These are phyloP conservation scores for Malassezia yamatoensis DNA, from an alignment of 1,284 basidiomycete genomes.

Conservation along the genomic window DNA sequence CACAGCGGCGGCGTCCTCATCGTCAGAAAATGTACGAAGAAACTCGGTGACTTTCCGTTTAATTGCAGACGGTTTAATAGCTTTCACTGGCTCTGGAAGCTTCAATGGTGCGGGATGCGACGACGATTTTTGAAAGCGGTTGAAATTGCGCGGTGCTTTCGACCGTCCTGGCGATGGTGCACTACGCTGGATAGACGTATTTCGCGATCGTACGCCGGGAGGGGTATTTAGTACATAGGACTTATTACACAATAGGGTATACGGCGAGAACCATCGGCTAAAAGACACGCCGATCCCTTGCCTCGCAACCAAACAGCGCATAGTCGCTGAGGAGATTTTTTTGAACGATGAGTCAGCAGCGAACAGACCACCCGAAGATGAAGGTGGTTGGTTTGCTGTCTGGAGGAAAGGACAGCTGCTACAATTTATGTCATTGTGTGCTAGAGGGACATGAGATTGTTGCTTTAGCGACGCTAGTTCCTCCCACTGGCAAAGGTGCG, in stretches of 20 bases:
- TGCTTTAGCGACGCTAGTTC: conserved; percentile 78
- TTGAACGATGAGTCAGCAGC: not conserved
- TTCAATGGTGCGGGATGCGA: not conserved
- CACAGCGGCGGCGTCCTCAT: not conserved
- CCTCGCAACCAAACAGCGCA: no score
- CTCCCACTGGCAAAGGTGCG: conserved; percentile 59
- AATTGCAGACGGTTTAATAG: not conserved
- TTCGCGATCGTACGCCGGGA: not conserved
- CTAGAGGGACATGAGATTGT: conserved; percentile 78
- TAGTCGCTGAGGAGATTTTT: no score
- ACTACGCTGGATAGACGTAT: not conserved
- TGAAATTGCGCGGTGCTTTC: not conserved
- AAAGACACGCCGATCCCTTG: no score
- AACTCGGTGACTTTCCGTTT: not conserved
- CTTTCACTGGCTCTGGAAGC: not conserved
- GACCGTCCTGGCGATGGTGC: no score
- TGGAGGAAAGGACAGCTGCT: conserved; percentile 96
- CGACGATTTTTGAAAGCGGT: not conserved
- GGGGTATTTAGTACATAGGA: not conserved
- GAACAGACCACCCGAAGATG: conserved; percentile 52
- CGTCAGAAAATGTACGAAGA: not conserved
- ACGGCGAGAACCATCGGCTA: no score
- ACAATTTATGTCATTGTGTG: conserved; percentile 80
- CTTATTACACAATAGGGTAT: no score
- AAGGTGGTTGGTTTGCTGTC: conserved; percentile 90